phyloP scores from a whole-genome alignment of 306 rosid genomes.

The Cercis canadensis region DNA sequence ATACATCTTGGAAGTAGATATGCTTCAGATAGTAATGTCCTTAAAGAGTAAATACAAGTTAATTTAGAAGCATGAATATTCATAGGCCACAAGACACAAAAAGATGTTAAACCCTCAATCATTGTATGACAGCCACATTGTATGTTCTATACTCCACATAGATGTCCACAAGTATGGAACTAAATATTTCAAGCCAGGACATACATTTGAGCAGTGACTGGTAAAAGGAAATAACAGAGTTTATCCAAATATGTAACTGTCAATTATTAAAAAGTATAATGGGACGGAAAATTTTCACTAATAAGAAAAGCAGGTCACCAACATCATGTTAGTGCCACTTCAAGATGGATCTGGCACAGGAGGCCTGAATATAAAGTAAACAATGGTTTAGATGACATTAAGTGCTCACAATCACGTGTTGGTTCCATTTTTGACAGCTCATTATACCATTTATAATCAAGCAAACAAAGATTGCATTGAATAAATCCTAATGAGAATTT shows the following conservation, averaged over 20 bases:
- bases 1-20: not conserved
- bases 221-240: not conserved
- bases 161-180: not conserved
- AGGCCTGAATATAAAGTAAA: conserved; percentile 4
- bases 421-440: conserved; percentile 1
- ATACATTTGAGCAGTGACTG: not conserved
- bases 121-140: not conserved
- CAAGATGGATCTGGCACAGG: conserved; percentile 11
- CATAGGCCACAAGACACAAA: not conserved
- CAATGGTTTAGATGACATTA: conserved; percentile 1
- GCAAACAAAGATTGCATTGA: not conserved
- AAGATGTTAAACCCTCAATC: not conserved
- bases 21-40: not conserved
- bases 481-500: conserved; percentile 12
- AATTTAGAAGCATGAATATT: not conserved
- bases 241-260: not conserved
- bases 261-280: not conserved
- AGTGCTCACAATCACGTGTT: not conserved
- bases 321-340: not conserved
- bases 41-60: not conserved
- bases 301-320: not conserved
- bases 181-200: not conserved
- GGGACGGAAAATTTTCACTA: not conserved
- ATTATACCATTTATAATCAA: conserved; percentile 16
- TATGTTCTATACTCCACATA: not conserved